Conservation (phyloP, 2,329 filamentous ascomycete genomes). For the Talaromyces rugulosus region DNA sequence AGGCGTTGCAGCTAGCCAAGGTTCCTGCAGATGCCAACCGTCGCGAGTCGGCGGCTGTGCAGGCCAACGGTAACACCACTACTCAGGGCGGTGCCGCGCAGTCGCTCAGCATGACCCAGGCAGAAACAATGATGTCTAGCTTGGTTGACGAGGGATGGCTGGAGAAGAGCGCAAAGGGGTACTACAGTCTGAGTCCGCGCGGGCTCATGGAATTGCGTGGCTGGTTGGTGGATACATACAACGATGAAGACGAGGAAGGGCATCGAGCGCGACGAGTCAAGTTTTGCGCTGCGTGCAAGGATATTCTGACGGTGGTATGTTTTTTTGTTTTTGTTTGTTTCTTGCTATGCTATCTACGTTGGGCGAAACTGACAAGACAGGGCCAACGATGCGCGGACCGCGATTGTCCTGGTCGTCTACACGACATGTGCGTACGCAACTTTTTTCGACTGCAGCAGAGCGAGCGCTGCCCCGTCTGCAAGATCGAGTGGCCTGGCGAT, state of each 20-base stretch:
- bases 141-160: constrained; percentile 83
- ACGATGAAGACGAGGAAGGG: constrained; percentile 61
- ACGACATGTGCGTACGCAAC: constrained; percentile 69
- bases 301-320: constrained; percentile 72
- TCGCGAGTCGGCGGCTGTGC: constrained; percentile 43
- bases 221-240: constrained; percentile 88
- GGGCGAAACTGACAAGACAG: constrained; percentile 23
- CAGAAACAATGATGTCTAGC: constrained; percentile 65
- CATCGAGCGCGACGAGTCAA: constrained; percentile 67
- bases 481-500: constrained; percentile 48
- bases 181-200: constrained; percentile 71
- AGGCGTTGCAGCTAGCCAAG: constrained; percentile 67
- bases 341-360: not conserved
- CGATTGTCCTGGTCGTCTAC: constrained; percentile 66
- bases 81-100: constrained; percentile 32
- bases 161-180: constrained; percentile 65
- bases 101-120: constrained; percentile 70
- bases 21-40: constrained; percentile 35
- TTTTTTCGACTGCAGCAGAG: constrained; percentile 66
- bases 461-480: constrained; percentile 60
- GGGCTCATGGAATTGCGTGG: constrained; percentile 77
- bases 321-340: constrained; percentile 6
- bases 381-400: constrained; percentile 70
- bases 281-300: constrained; percentile 80
- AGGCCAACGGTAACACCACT: constrained; percentile 15